Conservation (phyloP, 331 rosid genomes). For the Spiraea crenata region DNA sequence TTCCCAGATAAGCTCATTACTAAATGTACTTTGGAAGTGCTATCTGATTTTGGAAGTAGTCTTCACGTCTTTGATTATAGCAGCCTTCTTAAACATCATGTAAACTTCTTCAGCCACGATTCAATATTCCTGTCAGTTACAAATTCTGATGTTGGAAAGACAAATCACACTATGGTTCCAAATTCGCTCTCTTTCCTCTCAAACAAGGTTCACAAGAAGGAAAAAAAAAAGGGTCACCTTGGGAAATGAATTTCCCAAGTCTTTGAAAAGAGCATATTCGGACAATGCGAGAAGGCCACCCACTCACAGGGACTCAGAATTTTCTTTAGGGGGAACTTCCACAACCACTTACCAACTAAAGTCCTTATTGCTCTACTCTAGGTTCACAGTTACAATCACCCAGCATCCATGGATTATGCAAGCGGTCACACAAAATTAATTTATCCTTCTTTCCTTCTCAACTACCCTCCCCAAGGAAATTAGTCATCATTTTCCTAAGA, state of each 20-base stretch:
- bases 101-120: conserved; percentile 3
- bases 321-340: neutral
- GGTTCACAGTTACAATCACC: neutral
- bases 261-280: neutral
- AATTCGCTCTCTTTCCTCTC: neutral
- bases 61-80: neutral
- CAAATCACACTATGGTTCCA: neutral
- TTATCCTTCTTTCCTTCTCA: neutral
- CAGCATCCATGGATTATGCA: neutral
- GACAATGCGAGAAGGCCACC: neutral
- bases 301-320: neutral
- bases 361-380: neutral
- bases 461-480: neutral
- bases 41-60: neutral
- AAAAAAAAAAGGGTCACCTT: neutral
- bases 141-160: neutral
- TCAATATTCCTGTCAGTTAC: neutral
- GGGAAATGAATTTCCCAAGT: neutral
- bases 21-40: neutral
- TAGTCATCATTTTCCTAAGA: neutral
- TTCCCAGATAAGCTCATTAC: neutral
- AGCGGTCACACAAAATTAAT: neutral
- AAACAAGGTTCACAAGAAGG: neutral
- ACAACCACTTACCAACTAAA: neutral
- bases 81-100: neutral